Evolutionary conservation across 164 flowering plant genomes (phyloP).

Genomic region (Chloranthus sessilifolius): DNA sequence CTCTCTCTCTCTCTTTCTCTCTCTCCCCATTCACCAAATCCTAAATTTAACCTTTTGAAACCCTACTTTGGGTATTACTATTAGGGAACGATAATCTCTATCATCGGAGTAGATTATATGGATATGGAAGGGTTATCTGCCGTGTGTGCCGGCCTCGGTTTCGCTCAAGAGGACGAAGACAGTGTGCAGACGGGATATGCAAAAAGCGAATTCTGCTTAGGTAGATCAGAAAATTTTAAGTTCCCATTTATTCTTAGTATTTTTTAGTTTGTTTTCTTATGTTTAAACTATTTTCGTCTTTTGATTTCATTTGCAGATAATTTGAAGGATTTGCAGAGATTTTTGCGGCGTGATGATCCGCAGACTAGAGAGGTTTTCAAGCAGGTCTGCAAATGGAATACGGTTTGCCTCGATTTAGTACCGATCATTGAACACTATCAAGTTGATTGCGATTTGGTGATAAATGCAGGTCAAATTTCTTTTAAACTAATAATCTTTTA

Average conservation of each 20-base stretch:
- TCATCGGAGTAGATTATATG: too few relatives aligned
- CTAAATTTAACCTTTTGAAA: too few relatives aligned
- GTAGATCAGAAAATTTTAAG: constrained; percentile 21
- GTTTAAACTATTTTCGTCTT: not conserved
- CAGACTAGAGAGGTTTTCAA: constrained; percentile 77
- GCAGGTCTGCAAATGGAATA: constrained; percentile 92
- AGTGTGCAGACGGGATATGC: constrained; percentile 52
- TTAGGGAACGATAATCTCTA: too few relatives aligned
- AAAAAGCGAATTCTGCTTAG: constrained; percentile 58
- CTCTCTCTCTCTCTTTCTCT: too few relatives aligned
- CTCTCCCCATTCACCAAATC: too few relatives aligned
- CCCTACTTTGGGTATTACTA: too few relatives aligned
- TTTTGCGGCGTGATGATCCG: constrained; percentile 86
- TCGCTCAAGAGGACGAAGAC: constrained; percentile 46
- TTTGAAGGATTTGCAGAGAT: constrained; percentile 87
- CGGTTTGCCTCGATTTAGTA: constrained; percentile 60
- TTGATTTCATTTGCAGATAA: constrained; percentile 45
- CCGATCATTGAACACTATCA: constrained; percentile 74
- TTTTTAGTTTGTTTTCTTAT: not conserved
- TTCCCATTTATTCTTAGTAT: not conserved
- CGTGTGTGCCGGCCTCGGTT: constrained; percentile 74
- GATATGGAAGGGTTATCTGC: constrained; percentile 58
- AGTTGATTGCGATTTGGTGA: constrained; percentile 58
- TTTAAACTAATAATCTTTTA: not conserved
- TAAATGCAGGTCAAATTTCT: constrained; percentile 54